phyloP scores from a whole-genome alignment of 257 asterid species.

The Marsdenia floribunda region DNA sequence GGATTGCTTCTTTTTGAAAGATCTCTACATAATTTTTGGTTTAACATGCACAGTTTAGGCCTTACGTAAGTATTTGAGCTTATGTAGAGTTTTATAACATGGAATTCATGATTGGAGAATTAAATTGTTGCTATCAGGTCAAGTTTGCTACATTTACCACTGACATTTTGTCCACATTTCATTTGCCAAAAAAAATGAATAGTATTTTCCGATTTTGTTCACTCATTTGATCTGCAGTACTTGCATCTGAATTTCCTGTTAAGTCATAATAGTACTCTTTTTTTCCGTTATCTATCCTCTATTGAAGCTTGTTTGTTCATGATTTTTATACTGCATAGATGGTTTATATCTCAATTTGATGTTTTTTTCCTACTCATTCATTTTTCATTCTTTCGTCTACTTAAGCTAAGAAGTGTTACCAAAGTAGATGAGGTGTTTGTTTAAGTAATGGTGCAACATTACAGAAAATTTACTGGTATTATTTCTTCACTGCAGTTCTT shows the following conservation, averaged over 20 bases:
- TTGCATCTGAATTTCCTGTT: not conserved
- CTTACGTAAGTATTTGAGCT: not conserved
- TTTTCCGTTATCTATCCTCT: not conserved
- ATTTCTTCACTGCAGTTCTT: slow-evolving; percentile 64
- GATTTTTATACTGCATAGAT: not conserved
- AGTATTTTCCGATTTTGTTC: not conserved
- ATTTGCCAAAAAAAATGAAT: not conserved
- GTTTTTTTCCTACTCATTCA: too few relatives aligned
- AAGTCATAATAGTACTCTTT: not conserved
- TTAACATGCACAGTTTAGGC: not conserved
- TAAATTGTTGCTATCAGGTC: not conserved
- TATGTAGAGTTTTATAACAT: not conserved
- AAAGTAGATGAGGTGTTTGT: not conserved
- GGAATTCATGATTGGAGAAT: not conserved
- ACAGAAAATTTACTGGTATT: slow-evolving; percentile 5
- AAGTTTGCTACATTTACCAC: not conserved
- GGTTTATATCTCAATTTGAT: not conserved
- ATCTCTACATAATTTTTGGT: not conserved
- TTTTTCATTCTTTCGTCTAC: not conserved
- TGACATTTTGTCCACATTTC: not conserved
- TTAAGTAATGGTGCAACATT: not conserved
- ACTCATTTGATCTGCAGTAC: not conserved
- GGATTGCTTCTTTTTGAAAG: not conserved
- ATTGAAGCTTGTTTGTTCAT: not conserved
- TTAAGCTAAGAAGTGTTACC: not conserved